Evolutionary conservation across 2,329 filamentous ascomycete species (phyloP).

Genomic region (Scleromitrula shiraiana): DNA sequence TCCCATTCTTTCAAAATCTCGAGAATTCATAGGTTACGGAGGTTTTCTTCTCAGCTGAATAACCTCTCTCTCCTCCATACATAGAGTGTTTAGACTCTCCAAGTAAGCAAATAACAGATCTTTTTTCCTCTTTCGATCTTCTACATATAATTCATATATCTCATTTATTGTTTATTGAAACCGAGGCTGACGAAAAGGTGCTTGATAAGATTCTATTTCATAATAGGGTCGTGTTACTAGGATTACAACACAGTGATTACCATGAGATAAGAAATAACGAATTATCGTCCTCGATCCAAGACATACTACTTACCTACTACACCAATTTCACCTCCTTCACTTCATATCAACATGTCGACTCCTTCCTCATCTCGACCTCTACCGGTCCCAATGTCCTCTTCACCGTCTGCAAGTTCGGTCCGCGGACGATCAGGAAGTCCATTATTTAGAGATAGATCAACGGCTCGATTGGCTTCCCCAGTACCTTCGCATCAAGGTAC

Average conservation of each 20-base stretch:
- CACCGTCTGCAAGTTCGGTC: conserved; percentile 28
- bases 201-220: too few species aligned
- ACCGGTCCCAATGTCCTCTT: conserved; percentile 38
- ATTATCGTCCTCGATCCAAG: not conserved
- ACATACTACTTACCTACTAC: not conserved
- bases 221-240: conserved; percentile 4
- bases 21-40: too few species aligned
- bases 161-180: too few species aligned
- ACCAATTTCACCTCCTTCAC: conserved; percentile 1
- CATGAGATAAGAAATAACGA: conserved; percentile 10
- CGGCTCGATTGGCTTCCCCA: conserved; percentile 53
- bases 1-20: too few species aligned
- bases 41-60: too few species aligned
- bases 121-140: too few species aligned
- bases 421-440: conserved; percentile 32
- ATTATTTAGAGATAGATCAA: conserved; percentile 44
- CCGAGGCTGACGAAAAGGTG: too few species aligned
- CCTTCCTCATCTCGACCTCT: conserved; percentile 31
- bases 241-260: conserved; percentile 3
- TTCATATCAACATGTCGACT: conserved; percentile 26
- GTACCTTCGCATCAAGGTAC: conserved; percentile 40
- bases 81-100: too few species aligned
- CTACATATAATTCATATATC: too few species aligned
- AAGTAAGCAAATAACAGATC: too few species aligned
- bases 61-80: too few species aligned